Conservation (phyloP, 2,329 filamentous ascomycete species). For the Aspergillus calidoustus region DNA sequence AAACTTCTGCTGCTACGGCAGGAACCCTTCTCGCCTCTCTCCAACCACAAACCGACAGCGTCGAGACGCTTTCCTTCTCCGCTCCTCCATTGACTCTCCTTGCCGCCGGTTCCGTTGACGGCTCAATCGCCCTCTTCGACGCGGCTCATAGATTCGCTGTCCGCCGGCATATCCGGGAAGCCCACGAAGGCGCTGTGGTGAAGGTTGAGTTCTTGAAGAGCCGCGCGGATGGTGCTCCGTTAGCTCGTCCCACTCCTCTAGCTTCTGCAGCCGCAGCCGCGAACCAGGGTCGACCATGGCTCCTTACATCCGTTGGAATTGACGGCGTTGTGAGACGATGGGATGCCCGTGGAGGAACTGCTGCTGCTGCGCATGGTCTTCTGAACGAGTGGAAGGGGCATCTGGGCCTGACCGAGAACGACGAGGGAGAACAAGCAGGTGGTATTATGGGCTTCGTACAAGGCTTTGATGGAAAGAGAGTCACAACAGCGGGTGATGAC, state of each 20-base stretch:
- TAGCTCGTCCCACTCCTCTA: slow-evolving; percentile 30
- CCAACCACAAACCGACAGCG: slow-evolving; percentile 75
- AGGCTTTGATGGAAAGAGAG: slow-evolving; percentile 69
- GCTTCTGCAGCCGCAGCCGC: slow-evolving; percentile 32
- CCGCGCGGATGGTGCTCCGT: slow-evolving; percentile 40
- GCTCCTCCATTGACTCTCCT: slow-evolving; percentile 64
- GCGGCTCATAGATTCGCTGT: slow-evolving; percentile 83
- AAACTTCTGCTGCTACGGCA: slow-evolving; percentile 51
- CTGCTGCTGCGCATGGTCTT: slow-evolving; percentile 69
- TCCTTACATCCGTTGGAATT: slow-evolving; percentile 87
- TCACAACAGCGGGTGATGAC: slow-evolving; percentile 93
- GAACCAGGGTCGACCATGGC: slow-evolving; percentile 58
- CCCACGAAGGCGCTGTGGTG: slow-evolving; percentile 87
- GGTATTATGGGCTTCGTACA: slow-evolving; percentile 92
- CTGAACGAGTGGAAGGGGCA: slow-evolving; percentile 91
- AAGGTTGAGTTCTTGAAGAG: slow-evolving; percentile 82
- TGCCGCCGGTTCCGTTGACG: slow-evolving; percentile 67
- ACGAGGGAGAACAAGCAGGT: slow-evolving; percentile 76
- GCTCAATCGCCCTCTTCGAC: slow-evolving; percentile 82
- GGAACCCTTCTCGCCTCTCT: slow-evolving; percentile 81
- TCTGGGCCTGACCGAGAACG: slow-evolving; percentile 44
- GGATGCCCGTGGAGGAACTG: slow-evolving; percentile 75
- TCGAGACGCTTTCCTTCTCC: slow-evolving; percentile 75
- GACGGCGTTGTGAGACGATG: slow-evolving; percentile 89
- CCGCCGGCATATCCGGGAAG: slow-evolving; percentile 78